A percentile compares a stretch with the other conserved stretches of the same genome.
Conservation (phyloP, 2,329 filamentous ascomycete genomes). For the Bipolaris zeicola region DNA sequence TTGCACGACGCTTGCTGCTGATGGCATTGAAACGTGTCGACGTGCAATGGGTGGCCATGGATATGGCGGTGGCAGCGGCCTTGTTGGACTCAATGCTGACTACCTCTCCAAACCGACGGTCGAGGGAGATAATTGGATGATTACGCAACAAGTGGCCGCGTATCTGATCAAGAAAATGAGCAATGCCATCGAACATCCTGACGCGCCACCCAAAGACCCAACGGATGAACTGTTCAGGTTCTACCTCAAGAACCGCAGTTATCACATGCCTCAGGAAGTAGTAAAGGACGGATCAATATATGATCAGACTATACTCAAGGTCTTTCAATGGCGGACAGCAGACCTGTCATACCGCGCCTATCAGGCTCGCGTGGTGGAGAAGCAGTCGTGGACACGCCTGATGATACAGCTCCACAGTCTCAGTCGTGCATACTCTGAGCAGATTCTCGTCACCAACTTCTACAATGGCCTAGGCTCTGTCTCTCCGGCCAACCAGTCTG, state of each 20-base stretch:
- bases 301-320: conserved; percentile 51
- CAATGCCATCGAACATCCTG: conserved; percentile 46
- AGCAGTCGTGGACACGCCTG: conserved; percentile 56
- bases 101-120: conserved; percentile 61
- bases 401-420: conserved; percentile 52
- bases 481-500: conserved; percentile 33
- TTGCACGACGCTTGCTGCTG: conserved; percentile 59
- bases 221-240: conserved; percentile 51
- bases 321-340: conserved; percentile 54
- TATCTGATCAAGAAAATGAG: conserved; percentile 61
- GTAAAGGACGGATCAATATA: conserved; percentile 36
- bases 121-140: conserved; percentile 64
- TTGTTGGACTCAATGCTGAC: conserved; percentile 59
- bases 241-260: conserved; percentile 45
- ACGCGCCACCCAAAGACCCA: conserved; percentile 41
- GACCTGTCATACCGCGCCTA: conserved; percentile 53
- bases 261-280: conserved; percentile 35
- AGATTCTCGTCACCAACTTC: conserved; percentile 56
- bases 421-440: conserved; percentile 55
- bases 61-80: conserved; percentile 59
- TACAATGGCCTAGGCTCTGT: conserved; percentile 45
- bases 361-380: conserved; percentile 52
- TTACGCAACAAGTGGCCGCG: conserved; percentile 59
- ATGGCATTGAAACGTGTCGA: conserved; percentile 61
- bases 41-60: conserved; percentile 61